Percentiles rank a stretch among this genome's conserved stretches.
phyloP scores from a whole-genome alignment of 164 flowering plant species.

The Taxillus chinensis region DNA sequence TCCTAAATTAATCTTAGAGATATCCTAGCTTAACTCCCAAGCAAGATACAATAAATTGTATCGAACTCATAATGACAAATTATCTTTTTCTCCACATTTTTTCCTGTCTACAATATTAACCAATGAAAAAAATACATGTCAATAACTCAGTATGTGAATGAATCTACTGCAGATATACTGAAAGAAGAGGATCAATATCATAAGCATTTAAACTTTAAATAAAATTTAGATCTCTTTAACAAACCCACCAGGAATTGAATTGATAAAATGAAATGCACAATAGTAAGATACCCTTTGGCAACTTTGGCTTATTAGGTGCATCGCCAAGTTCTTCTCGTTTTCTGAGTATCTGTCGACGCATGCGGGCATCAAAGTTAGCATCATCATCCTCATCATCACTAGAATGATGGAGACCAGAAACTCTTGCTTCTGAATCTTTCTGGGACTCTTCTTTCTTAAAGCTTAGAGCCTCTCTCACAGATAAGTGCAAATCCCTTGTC shows the following conservation, averaged over 20 bases:
- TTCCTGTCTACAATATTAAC: too few species aligned
- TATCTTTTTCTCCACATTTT: neutral
- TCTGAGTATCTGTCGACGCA: conserved; percentile 74
- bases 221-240: too few species aligned
- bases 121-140: too few species aligned
- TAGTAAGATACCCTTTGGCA: conserved; percentile 32
- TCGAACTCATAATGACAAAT: neutral
- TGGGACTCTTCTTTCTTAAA: conserved; percentile 43
- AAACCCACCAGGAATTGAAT: neutral
- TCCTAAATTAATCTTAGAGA: too few species aligned
- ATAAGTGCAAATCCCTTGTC: conserved; percentile 47
- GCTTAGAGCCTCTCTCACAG: conserved; percentile 67
- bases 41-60: too few species aligned
- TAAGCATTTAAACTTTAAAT: too few species aligned
- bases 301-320: conserved; percentile 34
- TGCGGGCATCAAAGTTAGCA: conserved; percentile 67
- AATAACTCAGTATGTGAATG: too few species aligned
- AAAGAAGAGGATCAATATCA: too few species aligned
- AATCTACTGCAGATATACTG: too few species aligned
- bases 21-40: too few species aligned
- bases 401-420: conserved; percentile 23
- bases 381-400: conserved; percentile 71
- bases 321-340: conserved; percentile 69
- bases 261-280: neutral
- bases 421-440: conserved; percentile 25